Conservation (phyloP, 768 basidiomycete species). For the Daedaleopsis nitida region DNA sequence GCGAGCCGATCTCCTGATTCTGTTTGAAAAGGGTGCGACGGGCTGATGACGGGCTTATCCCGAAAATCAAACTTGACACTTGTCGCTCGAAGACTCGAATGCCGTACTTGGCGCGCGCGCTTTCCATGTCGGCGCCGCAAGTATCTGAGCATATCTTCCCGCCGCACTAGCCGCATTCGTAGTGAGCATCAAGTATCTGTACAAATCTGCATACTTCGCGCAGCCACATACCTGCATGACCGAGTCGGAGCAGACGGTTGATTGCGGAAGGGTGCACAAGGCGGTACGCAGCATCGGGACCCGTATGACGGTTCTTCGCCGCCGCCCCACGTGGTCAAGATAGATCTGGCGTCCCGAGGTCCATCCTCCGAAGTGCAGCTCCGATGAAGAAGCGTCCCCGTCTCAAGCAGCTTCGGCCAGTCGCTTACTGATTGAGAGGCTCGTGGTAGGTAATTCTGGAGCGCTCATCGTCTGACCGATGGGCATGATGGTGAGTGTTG, state of each 20-base stretch:
- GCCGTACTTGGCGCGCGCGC: background rate
- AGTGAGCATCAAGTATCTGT: no score
- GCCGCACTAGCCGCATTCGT: no score
- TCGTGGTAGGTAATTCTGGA: background rate
- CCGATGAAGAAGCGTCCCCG: background rate
- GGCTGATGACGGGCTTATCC: background rate
- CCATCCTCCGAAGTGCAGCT: background rate
- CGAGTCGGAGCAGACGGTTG: no score
- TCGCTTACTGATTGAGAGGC: background rate
- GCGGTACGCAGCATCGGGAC: background rate
- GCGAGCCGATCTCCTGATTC: background rate
- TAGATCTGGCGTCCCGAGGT: background rate
- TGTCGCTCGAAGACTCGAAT: background rate
- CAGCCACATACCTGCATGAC: no score
- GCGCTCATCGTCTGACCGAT: no score
- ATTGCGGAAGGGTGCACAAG: no score
- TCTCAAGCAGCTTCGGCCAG: background rate
- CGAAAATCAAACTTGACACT: background rate
- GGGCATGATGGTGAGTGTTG: no score
- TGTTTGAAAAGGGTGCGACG: background rate
- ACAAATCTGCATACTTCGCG: no score
- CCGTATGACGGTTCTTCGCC: background rate
- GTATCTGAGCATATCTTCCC: no score
- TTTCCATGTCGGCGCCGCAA: background rate
- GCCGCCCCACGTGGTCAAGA: background rate